phyloP scores from a whole-genome alignment of 2,329 filamentous ascomycete species.

The Fusarium praegraminearum region DNA sequence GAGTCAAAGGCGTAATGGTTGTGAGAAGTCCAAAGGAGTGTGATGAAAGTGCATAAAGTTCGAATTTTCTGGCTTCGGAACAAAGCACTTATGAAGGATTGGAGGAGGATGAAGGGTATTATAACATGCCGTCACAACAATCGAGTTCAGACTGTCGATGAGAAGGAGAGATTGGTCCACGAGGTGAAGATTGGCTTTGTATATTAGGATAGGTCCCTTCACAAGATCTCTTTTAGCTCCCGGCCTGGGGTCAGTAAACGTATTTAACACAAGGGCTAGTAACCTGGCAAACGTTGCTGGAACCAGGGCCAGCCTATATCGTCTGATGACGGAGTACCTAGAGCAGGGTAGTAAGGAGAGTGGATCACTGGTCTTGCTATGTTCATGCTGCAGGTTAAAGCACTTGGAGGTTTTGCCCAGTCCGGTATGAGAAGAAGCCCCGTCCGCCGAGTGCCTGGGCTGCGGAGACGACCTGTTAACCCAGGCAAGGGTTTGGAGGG shows the following conservation, averaged over 20 bases:
- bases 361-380: constrained; percentile 46
- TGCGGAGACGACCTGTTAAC: constrained; percentile 54
- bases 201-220: constrained; percentile 45
- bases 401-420: constrained; percentile 47
- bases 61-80: constrained; percentile 30
- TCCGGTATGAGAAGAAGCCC: constrained; percentile 44
- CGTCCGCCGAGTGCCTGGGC: constrained; percentile 42
- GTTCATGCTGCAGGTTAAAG: constrained; percentile 49
- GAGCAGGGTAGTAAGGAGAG: constrained; percentile 47
- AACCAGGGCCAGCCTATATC: constrained; percentile 47
- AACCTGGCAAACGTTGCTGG: constrained; percentile 44
- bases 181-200: constrained; percentile 44
- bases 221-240: constrained; percentile 46
- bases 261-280: constrained; percentile 49
- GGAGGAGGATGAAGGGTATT: constrained; percentile 32
- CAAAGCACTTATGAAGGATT: constrained; percentile 38
- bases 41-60: constrained; percentile 37
- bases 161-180: constrained; percentile 43
- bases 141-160: constrained; percentile 18
- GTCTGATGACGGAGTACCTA: constrained; percentile 49
- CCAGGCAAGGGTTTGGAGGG: constrained; percentile 57
- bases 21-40: constrained; percentile 44
- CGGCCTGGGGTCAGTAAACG: constrained; percentile 47
- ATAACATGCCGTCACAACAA: constrained; percentile 27
- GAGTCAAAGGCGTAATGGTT: constrained; percentile 40